Conservation (phyloP, 2,329 filamentous ascomycete species). For the Lecanosticta acicola region DNA sequence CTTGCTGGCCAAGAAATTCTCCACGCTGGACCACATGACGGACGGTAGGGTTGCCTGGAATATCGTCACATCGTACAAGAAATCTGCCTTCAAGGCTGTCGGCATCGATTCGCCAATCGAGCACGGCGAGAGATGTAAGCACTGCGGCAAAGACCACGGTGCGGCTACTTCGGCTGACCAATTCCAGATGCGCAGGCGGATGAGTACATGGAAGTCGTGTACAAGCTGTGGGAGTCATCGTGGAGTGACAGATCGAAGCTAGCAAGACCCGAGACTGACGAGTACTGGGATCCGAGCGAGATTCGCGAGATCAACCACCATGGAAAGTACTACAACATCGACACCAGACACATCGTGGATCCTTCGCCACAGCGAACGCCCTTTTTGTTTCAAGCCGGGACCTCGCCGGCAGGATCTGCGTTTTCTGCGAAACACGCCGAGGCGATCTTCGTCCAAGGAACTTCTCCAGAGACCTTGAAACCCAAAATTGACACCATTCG, state of each 20-base stretch:
- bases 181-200: constrained; percentile 49
- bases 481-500: constrained; percentile 61
- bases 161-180: too few relatives aligned
- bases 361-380: constrained; percentile 39
- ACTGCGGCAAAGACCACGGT: constrained; percentile 48
- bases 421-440: constrained; percentile 57
- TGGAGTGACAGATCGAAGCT: constrained; percentile 54
- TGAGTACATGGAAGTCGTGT: constrained; percentile 57
- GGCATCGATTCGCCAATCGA: constrained; percentile 53
- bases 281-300: constrained; percentile 54
- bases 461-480: constrained; percentile 56
- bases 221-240: constrained; percentile 55
- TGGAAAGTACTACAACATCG: constrained; percentile 50
- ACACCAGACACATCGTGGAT: constrained; percentile 41
- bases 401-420: constrained; percentile 51
- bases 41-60: constrained; percentile 60
- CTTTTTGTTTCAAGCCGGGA: constrained; percentile 50
- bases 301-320: constrained; percentile 57
- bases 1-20: constrained; percentile 57
- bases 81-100: constrained; percentile 58
- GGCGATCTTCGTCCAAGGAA: constrained; percentile 62
- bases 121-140: constrained; percentile 59
- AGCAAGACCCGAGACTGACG: constrained; percentile 49
- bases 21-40: constrained; percentile 58
- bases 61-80: constrained; percentile 60